Evolutionary conservation across 2,329 filamentous ascomycete species (phyloP), one percentile per base, ranked within the genome.

Genomic region (Fusarium brachygibbosum): DNA sequence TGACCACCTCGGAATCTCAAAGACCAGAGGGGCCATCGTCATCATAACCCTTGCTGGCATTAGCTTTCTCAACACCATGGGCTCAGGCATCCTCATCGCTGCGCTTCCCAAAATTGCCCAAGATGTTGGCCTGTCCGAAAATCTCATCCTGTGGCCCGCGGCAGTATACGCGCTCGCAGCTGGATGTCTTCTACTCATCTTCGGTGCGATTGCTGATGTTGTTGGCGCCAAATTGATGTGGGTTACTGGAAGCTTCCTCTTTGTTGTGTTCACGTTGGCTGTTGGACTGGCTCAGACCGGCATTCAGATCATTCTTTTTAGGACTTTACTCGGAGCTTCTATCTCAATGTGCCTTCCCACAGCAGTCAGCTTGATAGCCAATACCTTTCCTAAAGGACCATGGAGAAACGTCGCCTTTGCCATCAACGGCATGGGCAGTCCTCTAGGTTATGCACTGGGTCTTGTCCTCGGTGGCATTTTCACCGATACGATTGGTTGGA

Each of bases 391-490:
- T 0, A 76, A 66, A 17, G 80, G 80, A 0, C 64, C 67, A 2
- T 74, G 76, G 74, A 75, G 82, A 10, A 83, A 83, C 44, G 76
- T 79, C 4, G 81, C 77, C 1, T 84, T 84, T 51, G 79, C 82
- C 0, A 80, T 81, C 66, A 75, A 83, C 13, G 83, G 85, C 2
- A 79, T 83, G 66, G 81, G 80, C 4, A 79, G 81, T 38, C 81
- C 84, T 0, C 61, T 86, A 1, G 84, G 84, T 0, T 86, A 85
- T 46, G 82, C 83, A 0, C 60, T 85, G 0, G 85, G 85, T 0
- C 68, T 87, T 3, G 82, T 87, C 0, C 76, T 86, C 0, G 84
- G 83, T 8, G 85, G 85, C 19, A 74, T 87, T 7, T 81, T 87
- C 54, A 79, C 81, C 0, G 80, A 85, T 45, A 81, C 78, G 0